Base-by-base conservation (phyloP, 805 yeast species). In the Metschnikowia similis region DNA sequence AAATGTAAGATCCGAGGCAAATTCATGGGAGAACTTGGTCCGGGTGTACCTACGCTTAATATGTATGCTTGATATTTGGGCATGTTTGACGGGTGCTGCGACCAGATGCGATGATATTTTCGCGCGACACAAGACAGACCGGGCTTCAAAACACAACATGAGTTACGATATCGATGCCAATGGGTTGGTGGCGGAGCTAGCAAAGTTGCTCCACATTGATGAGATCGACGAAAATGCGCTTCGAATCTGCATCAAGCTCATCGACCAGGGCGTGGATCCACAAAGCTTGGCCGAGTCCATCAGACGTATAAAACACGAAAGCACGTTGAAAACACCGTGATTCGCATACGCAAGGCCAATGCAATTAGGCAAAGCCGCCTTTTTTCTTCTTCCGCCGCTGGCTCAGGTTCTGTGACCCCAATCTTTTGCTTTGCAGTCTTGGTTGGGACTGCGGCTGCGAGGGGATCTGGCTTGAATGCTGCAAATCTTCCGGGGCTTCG, bases 281-380 rank as follows among this genome's bases (percentile, higher is more conserved):
- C 52, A 56, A 48, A 45, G 41, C 8, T 58, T 69, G 51, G 74
- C 74, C 1, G 47, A 42, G 13, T 55, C 60, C 13, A 64, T 69
- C 37, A 39, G 49, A 14, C 58, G 56, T 13, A 65, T 69, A 21
- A 61, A 61, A 10, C 58, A 54, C 16, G 73, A 69, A 47, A 62
- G 67, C 11, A 38, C 16, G 32, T 32, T 14, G 38, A 34, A 42
- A 34, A 7, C 29, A 34, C 17, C 21, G 34, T 13, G 44, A 32
- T n/a, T 1, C 13, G 13, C 32, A 30, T 8, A 1, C 3, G 34
- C 34, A 8, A 11, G n/a, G n/a, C 6, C 2, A 8, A 32, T 1
- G 2, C 3, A 32, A 21, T 59, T 57, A 78, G 28, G 74, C 76
- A 62, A 80, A 79, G 4, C 83, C 83, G 13, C 81, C 73, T 49